phyloP scores from a whole-genome alignment of 106 monocot genomes.

The Phalaenopsis aphrodite region DNA sequence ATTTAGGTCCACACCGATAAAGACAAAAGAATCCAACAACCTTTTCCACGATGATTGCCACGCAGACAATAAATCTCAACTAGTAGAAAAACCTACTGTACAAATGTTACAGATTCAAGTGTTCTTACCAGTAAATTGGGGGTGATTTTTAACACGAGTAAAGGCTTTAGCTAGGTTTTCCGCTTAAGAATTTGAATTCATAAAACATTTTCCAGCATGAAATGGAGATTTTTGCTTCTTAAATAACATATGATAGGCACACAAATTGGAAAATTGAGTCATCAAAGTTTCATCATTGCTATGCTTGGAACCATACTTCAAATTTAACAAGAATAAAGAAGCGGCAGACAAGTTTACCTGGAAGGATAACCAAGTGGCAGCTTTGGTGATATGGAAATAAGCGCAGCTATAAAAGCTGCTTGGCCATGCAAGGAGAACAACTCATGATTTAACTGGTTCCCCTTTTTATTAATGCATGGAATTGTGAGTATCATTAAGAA shows the following conservation, averaged over 20 bases:
- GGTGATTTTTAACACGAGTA: neutral
- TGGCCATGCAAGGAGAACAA: conserved; percentile 88
- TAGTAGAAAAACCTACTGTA: too few species aligned
- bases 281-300: neutral
- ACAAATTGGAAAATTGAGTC: neutral
- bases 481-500: conserved; percentile 1
- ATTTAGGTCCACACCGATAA: too few species aligned
- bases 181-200: neutral
- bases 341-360: conserved; percentile 31
- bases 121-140: too few species aligned
- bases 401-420: conserved; percentile 77
- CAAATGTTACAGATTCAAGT: too few species aligned
- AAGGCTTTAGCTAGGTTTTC: neutral
- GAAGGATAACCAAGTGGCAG: conserved; percentile 95
- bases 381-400: conserved; percentile 88
- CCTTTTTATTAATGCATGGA: conserved; percentile 33
- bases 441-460: conserved; percentile 47
- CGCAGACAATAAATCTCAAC: too few species aligned
- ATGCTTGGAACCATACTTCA: neutral
- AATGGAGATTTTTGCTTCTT: neutral
- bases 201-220: neutral
- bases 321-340: neutral
- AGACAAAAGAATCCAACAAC: too few species aligned
- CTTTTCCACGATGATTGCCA: too few species aligned
- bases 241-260: neutral